Percentiles rank a stretch among this genome's conserved stretches.
Conservation (phyloP, 1,284 basidiomycete genomes). For the Apiotrichum veenhuisii region DNA sequence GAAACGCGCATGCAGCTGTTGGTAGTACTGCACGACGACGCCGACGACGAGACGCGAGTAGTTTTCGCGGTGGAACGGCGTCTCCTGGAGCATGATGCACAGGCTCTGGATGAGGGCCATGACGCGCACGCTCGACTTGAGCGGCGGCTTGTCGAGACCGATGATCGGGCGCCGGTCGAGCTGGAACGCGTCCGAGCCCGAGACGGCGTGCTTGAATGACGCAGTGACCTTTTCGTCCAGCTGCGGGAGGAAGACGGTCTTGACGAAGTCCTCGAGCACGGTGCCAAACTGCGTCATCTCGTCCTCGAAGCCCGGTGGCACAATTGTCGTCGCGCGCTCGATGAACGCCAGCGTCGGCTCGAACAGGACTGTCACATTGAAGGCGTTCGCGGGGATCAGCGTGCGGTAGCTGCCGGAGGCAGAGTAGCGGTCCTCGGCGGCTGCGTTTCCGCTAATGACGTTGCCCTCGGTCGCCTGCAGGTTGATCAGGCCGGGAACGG, state of each 20-base stretch:
- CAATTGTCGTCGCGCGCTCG: slow-evolving; percentile 61
- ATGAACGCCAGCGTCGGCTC: slow-evolving; percentile 88
- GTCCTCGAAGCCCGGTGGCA: slow-evolving; percentile 67
- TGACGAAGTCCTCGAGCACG: slow-evolving; percentile 83
- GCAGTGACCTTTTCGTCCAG: slow-evolving; percentile 89
- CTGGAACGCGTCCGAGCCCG: slow-evolving; percentile 78
- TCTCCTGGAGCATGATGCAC: slow-evolving; percentile 84
- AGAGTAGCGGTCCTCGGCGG: slow-evolving; percentile 65
- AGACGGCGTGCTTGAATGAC: slow-evolving; percentile 80
- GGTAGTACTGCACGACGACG: slow-evolving; percentile 96
- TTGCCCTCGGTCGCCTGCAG: slow-evolving; percentile 55
- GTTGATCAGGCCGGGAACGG: slow-evolving; percentile 84
- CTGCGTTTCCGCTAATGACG: slow-evolving; percentile 47
- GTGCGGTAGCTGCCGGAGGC: slow-evolving; percentile 71
- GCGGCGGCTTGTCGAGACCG: slow-evolving; percentile 31
- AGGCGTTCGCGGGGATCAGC: slow-evolving; percentile 85
- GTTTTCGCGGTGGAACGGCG: slow-evolving; percentile 94
- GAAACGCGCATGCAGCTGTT: slow-evolving; percentile 84
- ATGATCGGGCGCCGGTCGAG: slow-evolving; percentile 26
- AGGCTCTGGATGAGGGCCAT: slow-evolving; percentile 89
- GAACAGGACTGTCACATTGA: slow-evolving; percentile 91
- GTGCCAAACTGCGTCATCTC: slow-evolving; percentile 65
- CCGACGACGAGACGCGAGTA: slow-evolving; percentile 90
- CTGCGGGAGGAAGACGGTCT: slow-evolving; percentile 88
- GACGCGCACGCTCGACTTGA: slow-evolving; percentile 80